Evolutionary conservation across 228 moss, liverwort and hornwort genomes (phyloP), one percentile per base, ranked within the genome.

Genomic region (Sphagnum fallax): DNA sequence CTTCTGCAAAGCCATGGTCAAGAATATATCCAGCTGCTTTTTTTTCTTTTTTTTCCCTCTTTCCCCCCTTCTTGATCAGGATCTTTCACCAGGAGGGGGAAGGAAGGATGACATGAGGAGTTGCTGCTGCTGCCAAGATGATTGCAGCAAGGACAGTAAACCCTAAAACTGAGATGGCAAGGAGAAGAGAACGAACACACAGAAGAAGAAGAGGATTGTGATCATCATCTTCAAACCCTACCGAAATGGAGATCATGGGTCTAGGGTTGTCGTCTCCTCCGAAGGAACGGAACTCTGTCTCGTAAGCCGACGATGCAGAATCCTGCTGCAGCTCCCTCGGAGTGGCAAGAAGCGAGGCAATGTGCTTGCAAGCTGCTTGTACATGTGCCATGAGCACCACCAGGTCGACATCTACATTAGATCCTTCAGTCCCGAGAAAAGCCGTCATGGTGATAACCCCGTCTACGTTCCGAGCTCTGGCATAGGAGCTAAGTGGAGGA

Each of bases 171-270:
- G 11, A 53, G 18, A 52, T 16, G 57, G 16, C 16, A 5, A 47
- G 69, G 61, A 11, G 58, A 2, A 51, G 60, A 60, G 51, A n/a
- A 58, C 32, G 32, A 32, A 32, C 32, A 3, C 32, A 32, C 32
- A 32, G 32, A 32, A 32, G 32, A 32, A 32, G 32, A 32, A 32
- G 32, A 32, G 32, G 32, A 32, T 32, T 32, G 32, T 32, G 32
- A 32, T 32, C 2, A 32, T 32, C 32, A 32, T 32, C 32, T 32
- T 32, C 32, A 32, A 32, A 76, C 71, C 90, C 69, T 84, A 97
- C 97, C 94, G 98, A 92, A 80, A 94, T 85, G 58, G 84, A 84
- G 60, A 90, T 84, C 16, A 94, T 63, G 5, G 93, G 90, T 69
- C 83, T 84, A 10, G 92, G 84, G 67, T 77, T 79, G 68, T 92